A percentile compares a stretch with the other conserved stretches of the same genome.
Conservation (phyloP, 176 grass and related monocot species). For the Stipa capillata region DNA sequence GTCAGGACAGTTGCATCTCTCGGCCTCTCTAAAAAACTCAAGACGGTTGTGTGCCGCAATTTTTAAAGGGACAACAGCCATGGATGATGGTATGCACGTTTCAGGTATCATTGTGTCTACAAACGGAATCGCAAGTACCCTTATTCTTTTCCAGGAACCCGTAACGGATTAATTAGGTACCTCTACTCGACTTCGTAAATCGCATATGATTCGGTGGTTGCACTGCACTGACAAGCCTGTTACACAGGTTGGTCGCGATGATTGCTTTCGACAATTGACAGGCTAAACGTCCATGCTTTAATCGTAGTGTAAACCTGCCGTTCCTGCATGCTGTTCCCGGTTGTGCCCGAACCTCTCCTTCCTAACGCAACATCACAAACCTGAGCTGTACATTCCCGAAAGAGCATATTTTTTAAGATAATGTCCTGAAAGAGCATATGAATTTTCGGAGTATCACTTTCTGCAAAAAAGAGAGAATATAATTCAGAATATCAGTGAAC, state of each 20-base stretch:
- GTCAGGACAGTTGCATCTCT: not conserved
- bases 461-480: no score
- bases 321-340: not conserved
- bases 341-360: not conserved
- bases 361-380: not conserved
- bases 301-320: not conserved
- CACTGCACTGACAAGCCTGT: not conserved
- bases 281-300: not conserved
- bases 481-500: not conserved
- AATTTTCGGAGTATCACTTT: not conserved
- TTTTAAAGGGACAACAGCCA: not conserved
- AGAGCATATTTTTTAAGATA: no score
- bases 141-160: not conserved
- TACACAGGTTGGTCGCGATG: not conserved
- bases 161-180: conserved; percentile 6
- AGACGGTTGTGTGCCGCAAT: not conserved
- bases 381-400: not conserved
- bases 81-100: not conserved
- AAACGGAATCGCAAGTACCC: not conserved
- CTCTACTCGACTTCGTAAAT: not conserved
- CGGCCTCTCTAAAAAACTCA: not conserved
- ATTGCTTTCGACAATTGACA: conserved; percentile 13
- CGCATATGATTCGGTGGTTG: not conserved
- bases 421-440: not conserved
- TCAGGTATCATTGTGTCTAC: not conserved